These are phyloP conservation scores for Cicer bijugum DNA, from an alignment of 306 rosid genomes.

Conservation along the genomic window DNA sequence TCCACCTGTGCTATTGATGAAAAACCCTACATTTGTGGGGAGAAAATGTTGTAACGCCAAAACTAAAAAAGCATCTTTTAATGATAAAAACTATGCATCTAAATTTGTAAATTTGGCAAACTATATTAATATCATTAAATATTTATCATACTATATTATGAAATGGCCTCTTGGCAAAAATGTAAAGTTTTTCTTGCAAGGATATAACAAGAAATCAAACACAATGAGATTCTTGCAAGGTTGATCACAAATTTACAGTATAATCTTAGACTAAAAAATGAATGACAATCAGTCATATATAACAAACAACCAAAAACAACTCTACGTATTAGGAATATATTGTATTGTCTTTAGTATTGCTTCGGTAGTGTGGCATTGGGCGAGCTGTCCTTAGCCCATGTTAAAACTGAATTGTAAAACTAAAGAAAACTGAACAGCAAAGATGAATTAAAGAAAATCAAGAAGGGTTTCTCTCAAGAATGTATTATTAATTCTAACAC, in stretches of 20 bases:
- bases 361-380: not conserved
- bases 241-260: slow-evolving; percentile 8
- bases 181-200: slow-evolving; percentile 14
- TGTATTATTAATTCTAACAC: too few relatives aligned
- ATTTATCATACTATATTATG: slow-evolving; percentile 14
- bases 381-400: not conserved
- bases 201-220: slow-evolving; percentile 9
- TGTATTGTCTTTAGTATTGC: not conserved
- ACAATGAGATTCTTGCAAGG: slow-evolving; percentile 3
- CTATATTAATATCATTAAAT: not conserved
- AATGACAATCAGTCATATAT: slow-evolving; percentile 23
- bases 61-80: slow-evolving; percentile 40
- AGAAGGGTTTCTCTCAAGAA: too few relatives aligned
- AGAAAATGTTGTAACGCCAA: slow-evolving; percentile 24
- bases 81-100: slow-evolving; percentile 24
- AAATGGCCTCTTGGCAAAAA: slow-evolving; percentile 5
- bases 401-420: too few relatives aligned
- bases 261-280: slow-evolving; percentile 28
- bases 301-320: slow-evolving; percentile 15
- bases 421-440: too few relatives aligned
- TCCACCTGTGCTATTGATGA: slow-evolving; percentile 80
- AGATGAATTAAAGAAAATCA: too few relatives aligned
- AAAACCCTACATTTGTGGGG: slow-evolving; percentile 63
- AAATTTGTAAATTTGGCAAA: slow-evolving; percentile 22
- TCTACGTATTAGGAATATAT: not conserved